Percentiles rank a stretch among this genome's conserved stretches.
Evolutionary conservation across 2,329 filamentous ascomycete species (phyloP).

Genomic region (Huntiella savannae): DNA sequence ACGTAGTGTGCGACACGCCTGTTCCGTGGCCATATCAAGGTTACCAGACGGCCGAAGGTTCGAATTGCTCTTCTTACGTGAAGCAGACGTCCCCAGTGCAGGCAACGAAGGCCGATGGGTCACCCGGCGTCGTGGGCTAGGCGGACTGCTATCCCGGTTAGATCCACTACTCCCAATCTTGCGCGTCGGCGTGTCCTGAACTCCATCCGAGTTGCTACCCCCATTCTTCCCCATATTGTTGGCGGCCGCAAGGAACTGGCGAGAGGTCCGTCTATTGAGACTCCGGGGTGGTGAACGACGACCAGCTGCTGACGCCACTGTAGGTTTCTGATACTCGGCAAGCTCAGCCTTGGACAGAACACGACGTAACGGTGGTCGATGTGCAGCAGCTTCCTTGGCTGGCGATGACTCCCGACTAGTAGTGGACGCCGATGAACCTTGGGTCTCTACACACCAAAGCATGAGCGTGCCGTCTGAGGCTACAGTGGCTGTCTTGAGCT

Average conservation of each 20-base stretch:
- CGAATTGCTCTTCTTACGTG: conserved; percentile 31
- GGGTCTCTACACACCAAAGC: conserved; percentile 47
- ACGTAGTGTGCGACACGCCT: conserved; percentile 41
- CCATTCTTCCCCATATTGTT: conserved; percentile 17
- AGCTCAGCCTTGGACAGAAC: conserved; percentile 77
- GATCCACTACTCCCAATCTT: conserved; percentile 14
- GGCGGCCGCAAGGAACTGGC: conserved; percentile 13
- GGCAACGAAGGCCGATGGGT: conserved; percentile 36
- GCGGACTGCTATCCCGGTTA: conserved; percentile 25
- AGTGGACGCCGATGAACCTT: conserved; percentile 19
- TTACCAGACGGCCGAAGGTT: conserved; percentile 33
- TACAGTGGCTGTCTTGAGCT: conserved; percentile 48
- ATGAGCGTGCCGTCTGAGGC: conserved; percentile 68
- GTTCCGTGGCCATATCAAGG: conserved; percentile 44
- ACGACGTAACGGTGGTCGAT: conserved; percentile 58
- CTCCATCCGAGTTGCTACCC: conserved; percentile 26
- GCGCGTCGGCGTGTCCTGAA: conserved; percentile 29
- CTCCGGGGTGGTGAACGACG: conserved; percentile 36
- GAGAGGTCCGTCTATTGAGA: conserved; percentile 34
- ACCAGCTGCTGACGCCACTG: conserved; percentile 18
- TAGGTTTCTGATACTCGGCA: conserved; percentile 48
- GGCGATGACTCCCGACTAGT: conserved; percentile 35
- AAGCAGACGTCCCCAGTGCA: conserved; percentile 22
- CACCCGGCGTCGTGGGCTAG: conserved; percentile 29
- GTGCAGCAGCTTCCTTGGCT: conserved; percentile 24